A percentile compares a stretch with the other conserved stretches of the same genome.
These are phyloP conservation scores for Clavariopsis aquatica DNA, from an alignment of 495 filamentous ascomycete species.

Conservation along the genomic window DNA sequence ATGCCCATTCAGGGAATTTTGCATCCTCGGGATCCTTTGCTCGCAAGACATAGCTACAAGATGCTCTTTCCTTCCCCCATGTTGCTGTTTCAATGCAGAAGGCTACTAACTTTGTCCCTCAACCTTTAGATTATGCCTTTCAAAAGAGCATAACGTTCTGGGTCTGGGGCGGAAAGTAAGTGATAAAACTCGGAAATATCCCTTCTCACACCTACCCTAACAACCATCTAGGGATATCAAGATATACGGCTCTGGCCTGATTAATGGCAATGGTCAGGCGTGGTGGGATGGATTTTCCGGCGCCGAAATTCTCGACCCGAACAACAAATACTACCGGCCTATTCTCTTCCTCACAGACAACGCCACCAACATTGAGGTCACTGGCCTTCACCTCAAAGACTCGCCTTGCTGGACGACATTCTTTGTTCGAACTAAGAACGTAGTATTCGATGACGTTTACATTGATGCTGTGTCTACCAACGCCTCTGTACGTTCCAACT, in stretches of 20 bases:
- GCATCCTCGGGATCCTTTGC: too few species aligned
- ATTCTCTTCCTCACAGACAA: constrained; percentile 59
- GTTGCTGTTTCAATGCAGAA: too few species aligned
- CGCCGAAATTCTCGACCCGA: constrained; percentile 30
- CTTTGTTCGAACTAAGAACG: constrained; percentile 67
- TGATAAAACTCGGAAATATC: neutral
- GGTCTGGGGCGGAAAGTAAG: constrained; percentile 54
- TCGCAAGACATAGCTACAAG: too few species aligned
- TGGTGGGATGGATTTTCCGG: constrained; percentile 60
- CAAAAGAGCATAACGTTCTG: constrained; percentile 71
- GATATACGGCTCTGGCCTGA: constrained; percentile 62
- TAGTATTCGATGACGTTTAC: constrained; percentile 67
- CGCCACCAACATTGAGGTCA: constrained; percentile 60
- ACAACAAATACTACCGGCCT: constrained; percentile 53
- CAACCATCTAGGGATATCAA: constrained; percentile 57
- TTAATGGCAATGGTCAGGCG: constrained; percentile 70
- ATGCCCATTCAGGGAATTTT: too few species aligned
- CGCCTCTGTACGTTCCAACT: constrained; percentile 12
- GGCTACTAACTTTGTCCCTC: too few species aligned
- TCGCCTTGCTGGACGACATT: constrained; percentile 70
- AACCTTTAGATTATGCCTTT: constrained; percentile 58
- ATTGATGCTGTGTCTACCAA: constrained; percentile 51
- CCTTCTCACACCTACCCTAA: neutral
- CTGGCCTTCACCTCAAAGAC: constrained; percentile 62
- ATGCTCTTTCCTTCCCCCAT: too few species aligned